Evolutionary conservation across 305 asterid species (phyloP), one percentile per base, ranked within the genome.

Genomic region (Fraxinus floribunda): DNA sequence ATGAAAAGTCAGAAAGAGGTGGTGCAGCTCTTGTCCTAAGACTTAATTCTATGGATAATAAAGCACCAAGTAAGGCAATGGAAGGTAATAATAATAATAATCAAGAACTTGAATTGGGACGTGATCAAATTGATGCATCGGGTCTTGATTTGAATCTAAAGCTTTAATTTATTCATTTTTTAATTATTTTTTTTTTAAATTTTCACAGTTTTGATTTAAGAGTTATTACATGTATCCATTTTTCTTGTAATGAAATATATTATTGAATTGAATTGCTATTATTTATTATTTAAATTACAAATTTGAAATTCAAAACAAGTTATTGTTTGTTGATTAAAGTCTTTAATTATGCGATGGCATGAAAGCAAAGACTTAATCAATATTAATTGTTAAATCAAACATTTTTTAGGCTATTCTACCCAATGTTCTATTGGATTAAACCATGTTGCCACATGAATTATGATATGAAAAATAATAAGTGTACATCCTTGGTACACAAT

Each of bases 91-190:
- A 2, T 24, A 72, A 2, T 16, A n/a, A n/a, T n/a, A n/a, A n/a
- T 46, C 81, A 75, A 81, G 77, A 66, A 62, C 81, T 78, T 62
- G 72, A 80, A 34, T 70, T 79, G 60, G 72, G 82, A 6, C 41
- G 57, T 7, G 84, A 88, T 41, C 80, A 26, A 46, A 81, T 32
- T 30, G 80, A 80, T 62, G 86, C 81, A 32, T 72, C 91, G 0
- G 90, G 89, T 11, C 86, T 91, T 73, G 93, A 93, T 90, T 85
- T 93, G 88, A 84, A 84, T 81, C 89, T 93, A 2, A 93, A 83
- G 90, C 92, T 91, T 62, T 93, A 77, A 86, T 75, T 78, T 15
- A 24, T 60, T 70, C 5, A 24, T 5, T 22, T 35, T 35, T 35
- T 5, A 5, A 35, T 34, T 32, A 3, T 32, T 32, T 3, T 39